A percentile compares a stretch with the other conserved stretches of the same genome.
Conservation (phyloP, 208 protist genomes). For the Phytomonas sp. region DNA sequence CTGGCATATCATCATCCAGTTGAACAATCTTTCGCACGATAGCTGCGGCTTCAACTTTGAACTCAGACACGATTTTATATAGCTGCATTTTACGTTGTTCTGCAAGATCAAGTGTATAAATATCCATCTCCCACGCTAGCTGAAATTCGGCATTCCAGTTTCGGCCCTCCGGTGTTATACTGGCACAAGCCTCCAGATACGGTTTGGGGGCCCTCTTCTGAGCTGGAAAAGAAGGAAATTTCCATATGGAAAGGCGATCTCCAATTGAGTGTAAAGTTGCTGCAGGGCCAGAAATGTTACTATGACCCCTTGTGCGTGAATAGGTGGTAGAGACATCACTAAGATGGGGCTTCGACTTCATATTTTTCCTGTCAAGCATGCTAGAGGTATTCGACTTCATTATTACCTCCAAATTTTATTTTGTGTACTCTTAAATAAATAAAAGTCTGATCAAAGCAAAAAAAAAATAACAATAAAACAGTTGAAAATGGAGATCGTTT, state of each 20-base stretch:
- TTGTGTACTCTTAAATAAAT: neutral
- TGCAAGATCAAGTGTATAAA: conserved; percentile 43
- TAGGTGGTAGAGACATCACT: neutral
- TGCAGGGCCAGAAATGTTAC: neutral
- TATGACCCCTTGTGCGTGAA: neutral
- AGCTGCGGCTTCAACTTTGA: conserved; percentile 36
- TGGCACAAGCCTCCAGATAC: conserved; percentile 51
- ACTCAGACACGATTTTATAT: conserved; percentile 39
- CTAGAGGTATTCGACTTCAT: neutral
- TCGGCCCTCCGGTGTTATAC: conserved; percentile 37
- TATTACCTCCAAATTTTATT: conserved; percentile 2
- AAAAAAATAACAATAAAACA: conserved; percentile 9
- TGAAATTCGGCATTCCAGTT: conserved; percentile 86
- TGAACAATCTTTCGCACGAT: conserved; percentile 70
- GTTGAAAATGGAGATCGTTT: neutral
- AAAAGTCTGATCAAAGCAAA: neutral
- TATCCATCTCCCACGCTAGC: conserved; percentile 72
- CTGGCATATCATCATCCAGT: conserved; percentile 65
- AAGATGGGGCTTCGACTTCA: neutral
- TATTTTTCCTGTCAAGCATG: neutral
- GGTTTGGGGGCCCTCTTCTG: conserved; percentile 67
- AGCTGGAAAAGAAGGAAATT: conserved; percentile 57
- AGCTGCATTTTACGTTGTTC: conserved; percentile 34
- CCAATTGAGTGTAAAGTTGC: conserved; percentile 15
- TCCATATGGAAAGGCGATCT: conserved; percentile 48